Conservation (phyloP, 352 stramenopile genomes). For the Pseudoperonospora humuli region DNA sequence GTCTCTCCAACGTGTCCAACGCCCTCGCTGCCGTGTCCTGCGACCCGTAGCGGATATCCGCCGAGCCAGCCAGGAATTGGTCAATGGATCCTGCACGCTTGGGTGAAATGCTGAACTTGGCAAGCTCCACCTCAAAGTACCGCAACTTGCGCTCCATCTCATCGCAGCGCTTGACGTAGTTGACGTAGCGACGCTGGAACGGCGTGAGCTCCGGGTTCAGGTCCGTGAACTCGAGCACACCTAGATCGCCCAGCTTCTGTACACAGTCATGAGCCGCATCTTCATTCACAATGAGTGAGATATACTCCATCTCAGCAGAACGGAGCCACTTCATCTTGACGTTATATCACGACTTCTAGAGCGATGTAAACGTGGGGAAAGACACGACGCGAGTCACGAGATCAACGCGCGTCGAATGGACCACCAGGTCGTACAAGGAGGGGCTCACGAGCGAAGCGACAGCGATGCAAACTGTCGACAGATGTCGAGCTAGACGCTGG, state of each 20-base stretch:
- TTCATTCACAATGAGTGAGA: constrained; percentile 98
- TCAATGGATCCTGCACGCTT: constrained; percentile 68
- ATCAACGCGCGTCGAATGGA: constrained; percentile 5
- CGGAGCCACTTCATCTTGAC: constrained; percentile 92
- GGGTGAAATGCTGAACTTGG: constrained; percentile 89
- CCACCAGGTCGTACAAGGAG: background rate
- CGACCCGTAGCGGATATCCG: constrained; percentile 69
- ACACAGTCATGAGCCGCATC: constrained; percentile 96
- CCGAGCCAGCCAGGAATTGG: constrained; percentile 64
- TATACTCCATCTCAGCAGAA: constrained; percentile 98
- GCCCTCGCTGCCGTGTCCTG: constrained; percentile 78
- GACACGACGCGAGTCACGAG: background rate
- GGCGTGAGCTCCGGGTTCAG: constrained; percentile 97
- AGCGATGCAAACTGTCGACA: constrained; percentile 14
- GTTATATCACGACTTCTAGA: background rate
- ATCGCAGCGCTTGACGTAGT: constrained; percentile 98
- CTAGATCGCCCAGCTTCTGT: constrained; percentile 93
- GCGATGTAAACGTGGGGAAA: background rate
- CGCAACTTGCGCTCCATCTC: constrained; percentile 98
- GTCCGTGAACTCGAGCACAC: constrained; percentile 98
- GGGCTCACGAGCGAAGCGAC: constrained; percentile 7
- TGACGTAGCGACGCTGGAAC: constrained; percentile 98
- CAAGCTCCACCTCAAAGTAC: constrained; percentile 92
- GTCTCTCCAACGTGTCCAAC: constrained; percentile 91
- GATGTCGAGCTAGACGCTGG: constrained; percentile 4